Evolutionary conservation across 1,284 basidiomycete species (phyloP), one percentile per base, ranked within the genome.

Genomic region (Ganoderma sinense): DNA sequence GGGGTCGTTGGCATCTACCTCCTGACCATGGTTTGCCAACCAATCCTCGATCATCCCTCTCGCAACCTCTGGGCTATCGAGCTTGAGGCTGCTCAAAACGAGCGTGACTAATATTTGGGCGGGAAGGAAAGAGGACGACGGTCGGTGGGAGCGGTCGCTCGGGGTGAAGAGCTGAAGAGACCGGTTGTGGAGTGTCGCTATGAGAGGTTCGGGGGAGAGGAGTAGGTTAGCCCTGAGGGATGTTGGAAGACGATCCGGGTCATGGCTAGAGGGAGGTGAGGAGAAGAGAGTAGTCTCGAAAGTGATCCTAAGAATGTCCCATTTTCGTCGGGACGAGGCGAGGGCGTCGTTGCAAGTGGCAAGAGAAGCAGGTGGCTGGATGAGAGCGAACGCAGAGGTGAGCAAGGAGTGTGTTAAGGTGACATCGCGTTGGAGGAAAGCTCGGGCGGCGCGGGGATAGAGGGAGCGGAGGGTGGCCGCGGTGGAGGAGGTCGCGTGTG

Each of bases 281-380:
- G 86, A 80, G 76, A 91, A 93, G 39, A 93, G 80, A 0, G 91
- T 93, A 0, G 90, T 89, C 77, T 95, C 93, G 70, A 94, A 86
- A 0, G 93, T 94, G 73, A 95, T 90, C 29, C 93, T 86, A 5
- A 95, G 87, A 65, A 95, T 89, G 74, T 95, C 93, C 94, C 94
- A 95, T 82, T 94, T 94, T 64, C 90, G 84, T 20, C 92, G 86
- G 70, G 89, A 84, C 16, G 86, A 82, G 64, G 84, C 79, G 4
- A 92, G 82, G 16, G 80, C 67, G 75, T 91, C 88, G 39, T 82
- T 81, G 0, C 75, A 69, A 16, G 66, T 61, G 1, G 74, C 73
- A 4, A 75, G 70, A 14, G 75, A 65, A 10, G 75, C 70, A 4
- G 90, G 90, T 3, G 91, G 84, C 13, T 83, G 79, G 23, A 94